These are phyloP conservation scores for Candida tunisiensis DNA, from an alignment of 1,139 yeast genomes.

Conservation along the genomic window DNA sequence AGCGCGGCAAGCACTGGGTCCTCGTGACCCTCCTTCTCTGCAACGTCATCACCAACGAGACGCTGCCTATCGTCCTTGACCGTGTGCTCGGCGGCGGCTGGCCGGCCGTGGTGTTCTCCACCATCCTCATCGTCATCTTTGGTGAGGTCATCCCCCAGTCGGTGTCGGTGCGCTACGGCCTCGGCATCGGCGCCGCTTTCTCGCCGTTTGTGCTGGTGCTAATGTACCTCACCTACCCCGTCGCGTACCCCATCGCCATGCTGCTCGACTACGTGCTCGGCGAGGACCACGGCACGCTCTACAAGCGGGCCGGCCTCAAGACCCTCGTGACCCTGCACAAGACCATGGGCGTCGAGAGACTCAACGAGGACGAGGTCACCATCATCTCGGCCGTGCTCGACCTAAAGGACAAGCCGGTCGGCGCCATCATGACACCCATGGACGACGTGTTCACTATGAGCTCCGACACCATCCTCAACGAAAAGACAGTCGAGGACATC, in stretches of 20 bases:
- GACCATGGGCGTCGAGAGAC: conserved; percentile 89
- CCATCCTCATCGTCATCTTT: conserved; percentile 82
- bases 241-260: conserved; percentile 81
- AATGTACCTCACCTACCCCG: conserved; percentile 84
- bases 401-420: conserved; percentile 78
- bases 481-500: conserved; percentile 71
- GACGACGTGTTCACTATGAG: conserved; percentile 80
- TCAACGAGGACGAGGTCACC: conserved; percentile 91
- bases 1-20: conserved; percentile 95
- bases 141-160: conserved; percentile 97
- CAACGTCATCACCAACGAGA: conserved; percentile 90
- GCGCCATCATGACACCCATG: conserved; percentile 87
- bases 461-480: conserved; percentile 72
- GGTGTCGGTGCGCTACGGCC: conserved; percentile 80
- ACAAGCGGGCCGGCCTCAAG: conserved; percentile 83
- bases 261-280: conserved; percentile 73
- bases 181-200: conserved; percentile 80
- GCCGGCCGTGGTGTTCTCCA: conserved; percentile 89
- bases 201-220: conserved; percentile 73
- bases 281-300: conserved; percentile 92
- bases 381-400: conserved; percentile 89
- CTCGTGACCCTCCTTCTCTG: conserved; percentile 64
- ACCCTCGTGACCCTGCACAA: conserved; percentile 84
- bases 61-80: conserved; percentile 86
- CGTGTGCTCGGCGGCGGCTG: conserved; percentile 93